These are phyloP conservation scores for Auriscalpium microsporum DNA, from an alignment of 768 basidiomycete genomes.

Conservation along the genomic window DNA sequence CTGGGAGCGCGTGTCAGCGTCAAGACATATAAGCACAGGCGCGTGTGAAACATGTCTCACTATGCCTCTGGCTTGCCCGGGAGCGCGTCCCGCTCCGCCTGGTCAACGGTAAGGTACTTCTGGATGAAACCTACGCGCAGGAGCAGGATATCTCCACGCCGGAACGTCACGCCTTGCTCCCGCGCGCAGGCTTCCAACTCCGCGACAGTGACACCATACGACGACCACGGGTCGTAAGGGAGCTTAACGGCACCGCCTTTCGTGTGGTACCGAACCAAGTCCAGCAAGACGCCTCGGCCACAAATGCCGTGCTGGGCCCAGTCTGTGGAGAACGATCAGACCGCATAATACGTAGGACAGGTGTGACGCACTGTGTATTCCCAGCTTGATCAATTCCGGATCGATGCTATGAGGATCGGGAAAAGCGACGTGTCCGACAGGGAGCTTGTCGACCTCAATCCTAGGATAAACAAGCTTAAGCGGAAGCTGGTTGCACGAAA, in stretches of 20 bases:
- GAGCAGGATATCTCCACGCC: constrained; percentile 52
- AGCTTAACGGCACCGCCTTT: constrained; percentile 26
- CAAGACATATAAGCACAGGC: neutral
- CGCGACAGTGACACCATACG: constrained; percentile 41
- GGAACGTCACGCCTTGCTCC: constrained; percentile 48
- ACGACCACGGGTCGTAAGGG: constrained; percentile 59
- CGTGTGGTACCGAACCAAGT: constrained; percentile 48
- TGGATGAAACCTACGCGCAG: constrained; percentile 56
- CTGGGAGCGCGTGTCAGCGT: constrained; percentile 22
- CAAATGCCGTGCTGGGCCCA: constrained; percentile 67
- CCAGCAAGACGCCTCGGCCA: constrained; percentile 59
- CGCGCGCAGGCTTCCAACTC: constrained; percentile 53
- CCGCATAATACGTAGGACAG: constrained; percentile 1
- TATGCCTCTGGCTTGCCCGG: constrained; percentile 39
- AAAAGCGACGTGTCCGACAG: constrained; percentile 33
- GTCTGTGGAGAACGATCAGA: constrained; percentile 30
- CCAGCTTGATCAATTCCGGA: constrained; percentile 36
- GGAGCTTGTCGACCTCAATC: constrained; percentile 32
- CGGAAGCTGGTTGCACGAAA: too few relatives aligned
- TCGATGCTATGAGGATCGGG: constrained; percentile 43
- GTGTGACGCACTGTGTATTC: constrained; percentile 55
- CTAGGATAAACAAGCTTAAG: constrained; percentile 17
- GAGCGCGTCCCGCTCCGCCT: constrained; percentile 38
- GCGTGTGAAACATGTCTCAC: constrained; percentile 27
- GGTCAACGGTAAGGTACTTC: constrained; percentile 37